A percentile compares a stretch with the other conserved stretches of the same genome.
These are phyloP conservation scores for Ustilago trichophora DNA, from an alignment of 1,284 basidiomycete genomes.

Conservation along the genomic window DNA sequence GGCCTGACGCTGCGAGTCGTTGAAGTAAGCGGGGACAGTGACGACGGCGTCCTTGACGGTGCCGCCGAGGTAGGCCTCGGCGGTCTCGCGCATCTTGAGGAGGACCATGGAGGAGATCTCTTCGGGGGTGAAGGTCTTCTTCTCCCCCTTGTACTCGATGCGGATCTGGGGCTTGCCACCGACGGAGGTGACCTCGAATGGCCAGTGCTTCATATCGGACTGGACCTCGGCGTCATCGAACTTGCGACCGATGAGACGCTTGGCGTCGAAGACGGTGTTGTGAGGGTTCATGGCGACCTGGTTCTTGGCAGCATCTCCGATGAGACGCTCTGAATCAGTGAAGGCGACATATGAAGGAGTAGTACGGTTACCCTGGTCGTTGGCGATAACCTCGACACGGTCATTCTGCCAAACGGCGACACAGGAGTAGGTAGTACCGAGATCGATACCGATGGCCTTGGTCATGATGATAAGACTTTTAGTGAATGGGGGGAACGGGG, in stretches of 20 bases:
- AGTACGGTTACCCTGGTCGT: conserved; percentile 97
- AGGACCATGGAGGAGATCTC: conserved; percentile 98
- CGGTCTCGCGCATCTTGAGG: conserved; percentile 97
- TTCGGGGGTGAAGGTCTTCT: conserved; percentile 92
- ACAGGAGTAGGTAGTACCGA: conserved; percentile 77
- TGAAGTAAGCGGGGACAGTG: conserved; percentile 93
- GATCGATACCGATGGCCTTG: conserved; percentile 92
- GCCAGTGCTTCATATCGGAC: conserved; percentile 92
- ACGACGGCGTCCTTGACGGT: conserved; percentile 88
- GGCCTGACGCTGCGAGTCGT: conserved; percentile 94
- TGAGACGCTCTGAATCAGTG: conserved; percentile 86
- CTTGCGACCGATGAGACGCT: conserved; percentile 88
- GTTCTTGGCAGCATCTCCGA: conserved; percentile 92
- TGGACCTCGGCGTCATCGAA: conserved; percentile 88
- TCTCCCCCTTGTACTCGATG: conserved; percentile 89
- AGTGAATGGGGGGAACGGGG: conserved; percentile 4
- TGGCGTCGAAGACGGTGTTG: conserved; percentile 80
- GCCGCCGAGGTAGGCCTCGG: conserved; percentile 91
- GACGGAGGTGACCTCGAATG: conserved; percentile 87
- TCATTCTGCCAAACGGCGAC: conserved; percentile 95
- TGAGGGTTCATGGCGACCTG: conserved; percentile 76
- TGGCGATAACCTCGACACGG: conserved; percentile 89
- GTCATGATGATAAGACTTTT: conserved; percentile 50
- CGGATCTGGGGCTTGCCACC: conserved; percentile 84
- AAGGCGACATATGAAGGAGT: conserved; percentile 75